Evolutionary conservation across 2,329 filamentous ascomycete species (phyloP).

Genomic region (Nemania diffusa): DNA sequence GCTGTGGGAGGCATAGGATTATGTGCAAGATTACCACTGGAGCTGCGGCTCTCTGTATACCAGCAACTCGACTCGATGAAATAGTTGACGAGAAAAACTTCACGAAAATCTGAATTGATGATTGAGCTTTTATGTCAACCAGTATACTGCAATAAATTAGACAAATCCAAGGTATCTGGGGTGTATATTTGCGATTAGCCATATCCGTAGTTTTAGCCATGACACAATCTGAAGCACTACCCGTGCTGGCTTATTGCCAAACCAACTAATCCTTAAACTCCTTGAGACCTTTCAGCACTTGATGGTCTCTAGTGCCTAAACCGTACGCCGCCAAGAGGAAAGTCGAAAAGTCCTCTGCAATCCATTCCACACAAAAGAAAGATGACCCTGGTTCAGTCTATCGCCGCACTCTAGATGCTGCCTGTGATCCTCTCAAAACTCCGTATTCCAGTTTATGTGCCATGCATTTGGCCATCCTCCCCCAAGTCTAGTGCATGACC

Average conservation of each 20-base stretch:
- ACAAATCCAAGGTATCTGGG: not conserved
- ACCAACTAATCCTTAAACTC: conserved; percentile 42
- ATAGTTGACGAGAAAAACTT: not conserved
- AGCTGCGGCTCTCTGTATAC: not conserved
- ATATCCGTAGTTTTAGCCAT: not conserved
- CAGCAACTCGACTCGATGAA: not conserved
- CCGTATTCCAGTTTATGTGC: not conserved
- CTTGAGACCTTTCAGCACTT: conserved; percentile 68
- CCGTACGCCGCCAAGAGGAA: conserved; percentile 41
- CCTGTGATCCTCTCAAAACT: not conserved
- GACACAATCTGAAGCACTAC: not conserved
- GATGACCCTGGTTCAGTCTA: conserved; percentile 15
- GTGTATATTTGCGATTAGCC: not conserved
- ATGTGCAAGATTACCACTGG: conserved; percentile 9
- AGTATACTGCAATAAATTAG: not conserved
- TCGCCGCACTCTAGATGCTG: conserved; percentile 11
- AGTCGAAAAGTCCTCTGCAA: not conserved
- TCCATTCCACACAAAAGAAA: conserved; percentile 23
- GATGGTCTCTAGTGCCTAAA: conserved; percentile 56
- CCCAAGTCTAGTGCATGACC: conserved; percentile 9
- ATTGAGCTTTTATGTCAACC: not conserved
- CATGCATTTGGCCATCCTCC: conserved; percentile 1
- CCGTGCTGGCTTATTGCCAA: not conserved
- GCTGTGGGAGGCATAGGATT: not conserved
- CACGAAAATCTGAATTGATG: not conserved